Evolutionary conservation across 495 filamentous ascomycete species (phyloP).

Genomic region (Neurospora pannonica): DNA sequence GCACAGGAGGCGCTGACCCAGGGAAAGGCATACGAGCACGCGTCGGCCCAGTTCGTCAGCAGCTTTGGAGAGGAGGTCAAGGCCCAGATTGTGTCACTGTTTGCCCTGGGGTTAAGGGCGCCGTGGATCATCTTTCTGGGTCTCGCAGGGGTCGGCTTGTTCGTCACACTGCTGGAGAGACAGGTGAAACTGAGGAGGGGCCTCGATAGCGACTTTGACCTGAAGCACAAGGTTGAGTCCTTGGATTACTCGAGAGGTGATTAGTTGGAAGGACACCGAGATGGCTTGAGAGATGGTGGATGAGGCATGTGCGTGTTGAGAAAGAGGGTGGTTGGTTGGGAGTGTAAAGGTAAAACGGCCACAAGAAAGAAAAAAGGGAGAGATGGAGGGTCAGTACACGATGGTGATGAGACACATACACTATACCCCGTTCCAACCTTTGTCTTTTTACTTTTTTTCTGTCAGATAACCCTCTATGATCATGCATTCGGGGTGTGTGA

Average conservation of each 20-base stretch:
- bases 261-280: not conserved
- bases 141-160: constrained; percentile 10
- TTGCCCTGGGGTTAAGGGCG: constrained; percentile 4
- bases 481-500: not conserved
- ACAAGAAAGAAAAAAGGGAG: not conserved
- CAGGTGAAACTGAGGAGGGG: constrained; percentile 23
- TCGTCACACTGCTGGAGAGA: constrained; percentile 25
- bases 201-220: constrained; percentile 29
- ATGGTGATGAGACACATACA: not conserved
- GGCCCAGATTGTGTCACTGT: constrained; percentile 2
- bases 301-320: not conserved
- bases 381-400: not conserved
- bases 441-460: not conserved
- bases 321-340: not conserved
- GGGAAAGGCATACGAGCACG: constrained; percentile 16
- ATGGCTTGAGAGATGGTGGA: not conserved
- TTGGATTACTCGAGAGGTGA: not conserved
- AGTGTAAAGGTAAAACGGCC: not conserved
- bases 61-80: not conserved
- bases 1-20: not conserved
- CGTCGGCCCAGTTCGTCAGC: constrained; percentile 11
- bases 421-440: not conserved
- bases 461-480: not conserved
- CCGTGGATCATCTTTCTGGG: constrained; percentile 12
- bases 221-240: constrained; percentile 6